Base-by-base conservation (phyloP, 139 green algal species). In the Mesotaenium endlicherianum region DNA sequence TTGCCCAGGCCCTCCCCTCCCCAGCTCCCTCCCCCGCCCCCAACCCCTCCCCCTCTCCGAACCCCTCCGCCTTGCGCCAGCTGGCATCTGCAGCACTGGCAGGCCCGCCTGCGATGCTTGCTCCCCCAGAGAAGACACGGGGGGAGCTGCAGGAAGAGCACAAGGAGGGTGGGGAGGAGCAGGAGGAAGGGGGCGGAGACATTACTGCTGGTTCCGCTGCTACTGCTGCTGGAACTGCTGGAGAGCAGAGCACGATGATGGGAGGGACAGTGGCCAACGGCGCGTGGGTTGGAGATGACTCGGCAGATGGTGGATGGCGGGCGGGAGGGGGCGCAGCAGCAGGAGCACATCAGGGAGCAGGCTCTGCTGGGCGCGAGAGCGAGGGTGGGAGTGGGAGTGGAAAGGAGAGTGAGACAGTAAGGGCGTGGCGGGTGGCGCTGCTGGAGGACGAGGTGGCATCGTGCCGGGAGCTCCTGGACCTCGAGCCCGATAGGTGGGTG, bases 381-480 rank as follows among this genome's bases (percentile, higher is more conserved):
- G 71, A 68, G 17, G 31, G 38, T 4, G 42, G 31, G 5, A 11
- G 11, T 5, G 6, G 8, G 6, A n/a, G 8, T 72, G 11, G 11
- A 14, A 14, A 72, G 8, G 11, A 72, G 60, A 14, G 8, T 72
- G 31, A 5, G 30, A 47, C 31, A 47, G n/a, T n/a, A n/a, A 43
- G 20, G 8, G 42, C 17, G 59, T 81, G 72, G 72, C 30, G 42
- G 72, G 2, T 64, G 31, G 57, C 45, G 3, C 30, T 84, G 77
- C 20, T 84, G 30, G n/a, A 76, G 68, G 30, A 53, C 36, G 57
- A 84, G 57, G 44, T 84, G 57, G 53, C 16, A 31, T 77, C 78
- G 77, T 84, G 77, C 45, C 53, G 77, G 1, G 77, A 84, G 57
- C 77, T 84, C 20, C 69, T 84, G 26, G 53, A 75, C 26, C 42